Evolutionary conservation across 2,329 filamentous ascomycete genomes (phyloP), one percentile per base, ranked within the genome.

Genomic region (Pseudogymnoascus verrucosus): DNA sequence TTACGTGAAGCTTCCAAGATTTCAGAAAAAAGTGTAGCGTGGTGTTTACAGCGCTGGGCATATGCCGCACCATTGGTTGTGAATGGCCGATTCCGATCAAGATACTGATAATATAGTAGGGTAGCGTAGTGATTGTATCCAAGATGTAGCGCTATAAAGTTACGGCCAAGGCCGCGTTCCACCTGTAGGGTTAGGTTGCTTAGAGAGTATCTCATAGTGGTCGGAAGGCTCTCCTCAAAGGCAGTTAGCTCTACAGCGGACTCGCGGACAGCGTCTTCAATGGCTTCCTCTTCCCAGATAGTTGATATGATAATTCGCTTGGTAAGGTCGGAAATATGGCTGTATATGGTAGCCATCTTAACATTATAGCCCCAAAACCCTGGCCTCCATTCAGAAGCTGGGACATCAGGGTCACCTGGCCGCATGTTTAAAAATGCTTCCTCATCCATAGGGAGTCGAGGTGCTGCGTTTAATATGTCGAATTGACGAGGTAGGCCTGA

Each of bases 71-170:
- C 36, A 8, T 54, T 39, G 21, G n/a, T 23, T 44, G 44, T 60
- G 10, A 26, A 16, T 4, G 37, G 12, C 2, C 34, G 62, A n/a
- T 68, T 62, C 5, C 61, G 62, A 34, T 76, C 75, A 2, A 77
- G 71, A 60, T 72, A 77, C 12, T 71, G 73, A 63, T 75, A 78
- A 61, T 73, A 77, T 10, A 78, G 70, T n/a, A 77, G 64, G 0
- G 72, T 75, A 1, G 72, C 67, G 63, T 77, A 78, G 64, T 78
- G 74, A 54, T 77, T 71, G 62, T 71, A 76, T 1, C 71, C 74
- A 0, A 77, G 63, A 61, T 77, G 75, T n/a, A 77, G 66, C 12
- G 74, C 72, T 2, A 77, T 67, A 26, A 77, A 76, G 0, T 70
- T 65, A 0, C 74, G 69, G 6, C 75, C 76, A 0, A 70, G 66